Evolutionary conservation across 2,329 filamentous ascomycete species (phyloP).

Genomic region (Paraconiothyrium sp.): DNA sequence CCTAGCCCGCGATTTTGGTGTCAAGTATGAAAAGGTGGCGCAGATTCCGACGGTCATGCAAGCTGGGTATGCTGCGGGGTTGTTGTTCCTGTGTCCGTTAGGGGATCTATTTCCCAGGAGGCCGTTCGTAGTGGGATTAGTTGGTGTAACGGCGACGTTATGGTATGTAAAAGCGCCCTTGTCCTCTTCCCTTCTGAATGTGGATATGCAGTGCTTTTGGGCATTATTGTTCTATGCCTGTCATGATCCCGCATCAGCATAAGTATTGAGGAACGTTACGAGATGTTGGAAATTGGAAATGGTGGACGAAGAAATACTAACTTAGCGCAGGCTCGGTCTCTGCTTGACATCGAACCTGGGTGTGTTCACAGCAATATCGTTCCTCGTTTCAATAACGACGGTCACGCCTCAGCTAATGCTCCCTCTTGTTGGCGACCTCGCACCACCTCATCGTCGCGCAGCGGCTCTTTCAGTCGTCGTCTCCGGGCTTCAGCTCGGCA

Average conservation of each 20-base stretch:
- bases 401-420: slow-evolving; percentile 81
- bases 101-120: slow-evolving; percentile 75
- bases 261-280: too few relatives aligned
- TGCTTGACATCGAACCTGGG: slow-evolving; percentile 73
- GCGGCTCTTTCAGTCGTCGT: slow-evolving; percentile 77
- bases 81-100: slow-evolving; percentile 78
- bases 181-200: not conserved
- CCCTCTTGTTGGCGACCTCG: slow-evolving; percentile 80
- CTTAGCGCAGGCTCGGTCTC: slow-evolving; percentile 70
- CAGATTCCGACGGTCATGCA: slow-evolving; percentile 80
- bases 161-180: slow-evolving; percentile 58
- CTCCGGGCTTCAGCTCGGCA: slow-evolving; percentile 77
- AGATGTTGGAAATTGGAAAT: too few relatives aligned
- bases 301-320: not conserved
- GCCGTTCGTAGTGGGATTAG: slow-evolving; percentile 73
- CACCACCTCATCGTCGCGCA: slow-evolving; percentile 73
- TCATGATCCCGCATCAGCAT: too few relatives aligned
- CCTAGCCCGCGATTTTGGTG: slow-evolving; percentile 74
- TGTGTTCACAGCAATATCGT: slow-evolving; percentile 75
- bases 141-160: slow-evolving; percentile 72
- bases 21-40: slow-evolving; percentile 73
- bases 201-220: not conserved
- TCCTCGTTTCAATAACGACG: slow-evolving; percentile 77
- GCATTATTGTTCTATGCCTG: not conserved
- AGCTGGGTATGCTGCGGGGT: slow-evolving; percentile 77